phyloP scores from a whole-genome alignment of 176 grass and related monocot species.

The Musa schizocarpa region DNA sequence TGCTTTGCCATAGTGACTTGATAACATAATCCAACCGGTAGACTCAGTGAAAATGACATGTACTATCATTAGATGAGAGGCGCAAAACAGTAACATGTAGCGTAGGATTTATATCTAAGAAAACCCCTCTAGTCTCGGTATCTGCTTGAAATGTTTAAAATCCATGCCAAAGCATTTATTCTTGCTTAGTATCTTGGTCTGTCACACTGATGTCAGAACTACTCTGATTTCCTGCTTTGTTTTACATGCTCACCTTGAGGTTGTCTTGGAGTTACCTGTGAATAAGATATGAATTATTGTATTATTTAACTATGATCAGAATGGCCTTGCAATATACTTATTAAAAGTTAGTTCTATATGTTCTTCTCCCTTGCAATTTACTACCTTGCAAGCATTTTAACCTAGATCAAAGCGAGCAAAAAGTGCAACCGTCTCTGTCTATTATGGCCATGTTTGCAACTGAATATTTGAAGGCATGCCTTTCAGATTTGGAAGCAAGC shows the following conservation, averaged over 20 bases:
- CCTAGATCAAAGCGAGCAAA: neutral
- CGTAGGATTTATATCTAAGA: neutral
- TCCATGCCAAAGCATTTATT: neutral
- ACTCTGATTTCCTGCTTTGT: neutral
- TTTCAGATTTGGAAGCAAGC: neutral
- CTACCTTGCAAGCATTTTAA: too few relatives aligned
- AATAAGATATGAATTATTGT: too few relatives aligned
- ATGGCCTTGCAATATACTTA: neutral
- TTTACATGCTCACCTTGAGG: too few relatives aligned
- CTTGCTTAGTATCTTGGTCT: neutral
- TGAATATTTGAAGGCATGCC: neutral
- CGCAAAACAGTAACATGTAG: neutral
- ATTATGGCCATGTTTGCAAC: neutral
- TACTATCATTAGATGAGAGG: neutral
- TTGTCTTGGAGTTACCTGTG: too few relatives aligned
- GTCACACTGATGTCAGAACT: neutral
- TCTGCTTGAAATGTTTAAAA: slow-evolving; percentile 1
- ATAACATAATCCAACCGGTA: neutral
- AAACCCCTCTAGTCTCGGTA: neutral
- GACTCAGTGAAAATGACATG: neutral
- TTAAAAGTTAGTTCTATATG: neutral
- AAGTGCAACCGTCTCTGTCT: neutral
- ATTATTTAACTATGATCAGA: neutral
- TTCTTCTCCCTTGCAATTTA: neutral
- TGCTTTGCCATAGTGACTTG: too few relatives aligned